Evolutionary conservation across 352 stramenopile species (phyloP).

Genomic region (Phytophthora palmivora): DNA sequence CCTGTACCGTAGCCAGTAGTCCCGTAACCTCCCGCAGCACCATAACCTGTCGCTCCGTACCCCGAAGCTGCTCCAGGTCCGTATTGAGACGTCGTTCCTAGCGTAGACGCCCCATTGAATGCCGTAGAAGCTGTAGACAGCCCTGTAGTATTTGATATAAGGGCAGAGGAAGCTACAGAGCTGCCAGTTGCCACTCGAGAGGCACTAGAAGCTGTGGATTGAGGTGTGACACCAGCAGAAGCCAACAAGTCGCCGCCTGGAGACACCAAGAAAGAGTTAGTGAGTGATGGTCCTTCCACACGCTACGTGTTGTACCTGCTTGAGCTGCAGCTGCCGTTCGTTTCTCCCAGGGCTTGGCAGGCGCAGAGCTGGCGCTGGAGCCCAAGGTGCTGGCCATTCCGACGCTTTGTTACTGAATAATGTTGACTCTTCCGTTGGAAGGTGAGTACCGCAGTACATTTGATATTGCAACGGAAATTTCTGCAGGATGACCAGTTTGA

Average conservation of each 20-base stretch:
- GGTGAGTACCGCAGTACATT: background rate
- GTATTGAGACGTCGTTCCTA: constrained; percentile 24
- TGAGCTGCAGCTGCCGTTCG: constrained; percentile 25
- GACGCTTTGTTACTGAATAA: constrained; percentile 1
- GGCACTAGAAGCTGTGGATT: constrained; percentile 21
- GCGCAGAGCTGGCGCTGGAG: constrained; percentile 22
- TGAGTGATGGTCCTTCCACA: constrained; percentile 9
- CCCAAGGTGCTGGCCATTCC: constrained; percentile 41
- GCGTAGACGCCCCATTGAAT: constrained; percentile 13
- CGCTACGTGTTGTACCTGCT: constrained; percentile 22
- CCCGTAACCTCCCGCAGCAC: constrained; percentile 36
- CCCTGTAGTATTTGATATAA: constrained; percentile 9
- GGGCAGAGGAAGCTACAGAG: constrained; percentile 4
- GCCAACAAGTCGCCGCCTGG: constrained; percentile 20
- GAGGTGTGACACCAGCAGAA: constrained; percentile 26
- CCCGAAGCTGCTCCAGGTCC: constrained; percentile 16
- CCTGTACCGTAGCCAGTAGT: constrained; percentile 24
- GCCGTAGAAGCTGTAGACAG: constrained; percentile 12
- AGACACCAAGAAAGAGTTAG: background rate
- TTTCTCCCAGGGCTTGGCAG: constrained; percentile 67
- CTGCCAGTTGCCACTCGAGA: constrained; percentile 14
- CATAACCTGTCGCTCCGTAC: constrained; percentile 37
- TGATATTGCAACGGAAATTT: constrained; percentile 3
- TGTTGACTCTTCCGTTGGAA: constrained; percentile 12
- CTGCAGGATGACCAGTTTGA: too few species aligned